A percentile compares a stretch with the other conserved stretches of the same genome.
These are phyloP conservation scores for Colletotrichum aenigma DNA, from an alignment of 2,329 filamentous ascomycete species.

Conservation along the genomic window DNA sequence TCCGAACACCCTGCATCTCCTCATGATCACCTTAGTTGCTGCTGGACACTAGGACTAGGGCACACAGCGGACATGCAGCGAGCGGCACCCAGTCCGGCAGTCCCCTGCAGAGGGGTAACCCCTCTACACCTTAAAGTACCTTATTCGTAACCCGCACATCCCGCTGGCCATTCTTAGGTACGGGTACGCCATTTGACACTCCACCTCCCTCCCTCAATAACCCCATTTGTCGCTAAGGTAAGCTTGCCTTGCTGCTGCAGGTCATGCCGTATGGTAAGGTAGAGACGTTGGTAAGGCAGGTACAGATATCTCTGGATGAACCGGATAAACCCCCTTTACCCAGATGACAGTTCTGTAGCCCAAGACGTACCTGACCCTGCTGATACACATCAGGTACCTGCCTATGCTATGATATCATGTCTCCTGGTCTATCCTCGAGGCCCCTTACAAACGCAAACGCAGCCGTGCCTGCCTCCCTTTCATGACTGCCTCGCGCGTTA, in stretches of 20 bases:
- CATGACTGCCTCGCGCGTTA: not conserved
- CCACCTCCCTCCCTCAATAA: not conserved
- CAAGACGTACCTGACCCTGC: not conserved
- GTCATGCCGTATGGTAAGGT: not conserved
- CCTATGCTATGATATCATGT: not conserved
- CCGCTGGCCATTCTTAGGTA: not conserved
- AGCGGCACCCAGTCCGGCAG: not conserved
- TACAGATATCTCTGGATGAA: not conserved
- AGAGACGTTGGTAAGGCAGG: not conserved
- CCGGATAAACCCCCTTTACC: not conserved
- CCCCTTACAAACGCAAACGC: not conserved
- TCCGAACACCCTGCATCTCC: not conserved
- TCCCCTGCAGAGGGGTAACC: slow-evolving; percentile 10
- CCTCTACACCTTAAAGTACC: slow-evolving; percentile 3
- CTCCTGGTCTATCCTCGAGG: not conserved
- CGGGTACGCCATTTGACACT: not conserved
- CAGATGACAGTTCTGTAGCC: not conserved
- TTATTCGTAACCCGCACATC: slow-evolving; percentile 12
- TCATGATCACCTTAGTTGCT: not conserved
- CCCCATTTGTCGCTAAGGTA: not conserved
- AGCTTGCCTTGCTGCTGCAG: not conserved
- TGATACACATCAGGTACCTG: not conserved
- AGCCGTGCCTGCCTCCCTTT: not conserved
- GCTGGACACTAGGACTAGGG: not conserved
- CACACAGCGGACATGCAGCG: not conserved